Percentiles rank a stretch among this genome's conserved stretches.
Evolutionary conservation across 768 basidiomycete species (phyloP).

Genomic region (Psilocybe sp.): DNA sequence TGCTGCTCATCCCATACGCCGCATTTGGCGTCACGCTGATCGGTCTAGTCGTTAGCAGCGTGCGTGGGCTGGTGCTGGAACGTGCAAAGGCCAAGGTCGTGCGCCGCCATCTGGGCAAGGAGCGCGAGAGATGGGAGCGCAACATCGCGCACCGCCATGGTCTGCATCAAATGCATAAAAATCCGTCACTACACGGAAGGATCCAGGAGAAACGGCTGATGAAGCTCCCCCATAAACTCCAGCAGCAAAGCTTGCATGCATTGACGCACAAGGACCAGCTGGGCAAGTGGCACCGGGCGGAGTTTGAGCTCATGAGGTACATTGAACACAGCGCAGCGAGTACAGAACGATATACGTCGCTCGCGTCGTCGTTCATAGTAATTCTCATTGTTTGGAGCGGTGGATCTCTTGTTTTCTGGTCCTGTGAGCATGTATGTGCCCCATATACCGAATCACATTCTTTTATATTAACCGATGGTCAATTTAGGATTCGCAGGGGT

Average conservation of each 20-base stretch:
- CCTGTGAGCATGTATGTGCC: constrained; percentile 26
- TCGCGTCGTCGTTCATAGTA: constrained; percentile 21
- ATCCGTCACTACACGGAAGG: neutral
- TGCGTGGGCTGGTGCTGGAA: constrained; percentile 36
- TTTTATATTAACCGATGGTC: neutral
- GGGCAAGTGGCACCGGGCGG: constrained; percentile 27
- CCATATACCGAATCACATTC: neutral
- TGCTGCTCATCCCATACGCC: constrained; percentile 35
- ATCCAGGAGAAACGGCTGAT: constrained; percentile 2
- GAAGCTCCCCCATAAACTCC: constrained; percentile 6
- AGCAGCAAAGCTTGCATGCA: constrained; percentile 8
- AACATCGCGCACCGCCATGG: constrained; percentile 7
- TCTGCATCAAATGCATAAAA: neutral
- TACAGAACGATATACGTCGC: constrained; percentile 24
- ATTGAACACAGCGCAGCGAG: constrained; percentile 24
- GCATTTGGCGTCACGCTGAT: constrained; percentile 35
- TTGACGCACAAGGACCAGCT: constrained; percentile 16
- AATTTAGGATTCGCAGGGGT: constrained; percentile 22
- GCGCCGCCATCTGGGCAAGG: constrained; percentile 29
- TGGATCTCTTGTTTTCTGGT: constrained; percentile 36
- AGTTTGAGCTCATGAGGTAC: constrained; percentile 37
- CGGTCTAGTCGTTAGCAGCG: constrained; percentile 35
- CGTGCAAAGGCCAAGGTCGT: constrained; percentile 31
- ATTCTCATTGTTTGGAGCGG: constrained; percentile 21
- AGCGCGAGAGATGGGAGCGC: constrained; percentile 24